A percentile compares a stretch with the other conserved stretches of the same genome.
Conservation (phyloP, 345 rosid species). For the Hypericum androsaemum region DNA sequence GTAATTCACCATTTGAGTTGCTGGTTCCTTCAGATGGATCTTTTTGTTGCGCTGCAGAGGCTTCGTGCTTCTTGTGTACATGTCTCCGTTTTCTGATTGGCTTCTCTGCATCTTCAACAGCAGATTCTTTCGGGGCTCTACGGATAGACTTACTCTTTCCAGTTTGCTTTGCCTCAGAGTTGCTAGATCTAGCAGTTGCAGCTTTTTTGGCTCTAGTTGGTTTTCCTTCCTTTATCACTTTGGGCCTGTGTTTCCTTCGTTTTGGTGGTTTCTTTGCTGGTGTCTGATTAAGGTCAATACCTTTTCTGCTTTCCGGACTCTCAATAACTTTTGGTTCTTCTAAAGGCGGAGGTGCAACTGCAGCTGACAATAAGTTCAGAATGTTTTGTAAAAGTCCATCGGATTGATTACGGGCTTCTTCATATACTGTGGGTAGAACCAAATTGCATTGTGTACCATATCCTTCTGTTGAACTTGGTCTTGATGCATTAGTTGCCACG, state of each 20-base stretch:
- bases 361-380: constrained; percentile 31
- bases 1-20: neutral
- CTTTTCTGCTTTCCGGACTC: constrained; percentile 18
- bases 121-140: neutral
- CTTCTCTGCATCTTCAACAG: neutral
- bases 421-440: constrained; percentile 13
- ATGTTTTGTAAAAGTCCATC: constrained; percentile 30
- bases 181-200: constrained; percentile 21
- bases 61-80: neutral
- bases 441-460: constrained; percentile 19
- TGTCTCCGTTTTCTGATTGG: neutral
- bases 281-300: constrained; percentile 61
- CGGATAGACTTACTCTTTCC: constrained; percentile 39
- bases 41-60: neutral
- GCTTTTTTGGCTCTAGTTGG: constrained; percentile 38
- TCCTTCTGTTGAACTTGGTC: constrained; percentile 18
- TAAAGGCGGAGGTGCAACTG: constrained; percentile 19
- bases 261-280: constrained; percentile 58
- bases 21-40: neutral
- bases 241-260: constrained; percentile 75
- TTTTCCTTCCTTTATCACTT: constrained; percentile 57
- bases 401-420: constrained; percentile 17
- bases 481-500: constrained; percentile 1
- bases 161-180: constrained; percentile 25
- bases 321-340: constrained; percentile 26